Percentiles rank a stretch among this genome's conserved stretches.
Conservation (phyloP, 306 rosid species). For the Dicorynia guianensis region DNA sequence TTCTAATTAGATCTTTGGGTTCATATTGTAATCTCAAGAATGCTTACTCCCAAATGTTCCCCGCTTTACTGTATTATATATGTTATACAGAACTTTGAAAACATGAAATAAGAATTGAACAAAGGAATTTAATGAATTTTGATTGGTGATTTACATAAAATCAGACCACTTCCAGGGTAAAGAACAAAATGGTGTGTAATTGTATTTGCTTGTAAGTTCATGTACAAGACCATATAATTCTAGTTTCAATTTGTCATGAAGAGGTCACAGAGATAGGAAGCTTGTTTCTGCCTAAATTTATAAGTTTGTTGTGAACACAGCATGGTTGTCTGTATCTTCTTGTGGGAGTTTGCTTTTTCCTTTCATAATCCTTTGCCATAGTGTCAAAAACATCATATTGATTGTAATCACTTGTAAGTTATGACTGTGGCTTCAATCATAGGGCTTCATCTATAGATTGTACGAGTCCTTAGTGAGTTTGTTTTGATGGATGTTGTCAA, state of each 20-base stretch:
- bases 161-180: neutral
- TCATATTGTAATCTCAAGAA: too few relatives aligned
- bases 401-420: neutral
- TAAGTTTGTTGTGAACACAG: neutral
- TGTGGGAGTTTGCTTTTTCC: neutral
- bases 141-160: neutral
- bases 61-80: too few relatives aligned
- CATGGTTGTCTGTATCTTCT: neutral
- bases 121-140: constrained; percentile 6
- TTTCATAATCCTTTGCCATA: neutral
- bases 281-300: neutral
- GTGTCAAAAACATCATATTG: neutral
- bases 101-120: neutral
- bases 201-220: neutral
- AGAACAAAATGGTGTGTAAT: neutral
- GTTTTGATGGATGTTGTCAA: constrained; percentile 4
- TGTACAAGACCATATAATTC: neutral
- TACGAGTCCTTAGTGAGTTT: neutral
- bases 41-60: too few relatives aligned
- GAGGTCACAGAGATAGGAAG: neutral
- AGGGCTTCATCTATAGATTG: neutral
- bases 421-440: neutral
- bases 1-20: too few relatives aligned
- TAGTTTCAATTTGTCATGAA: neutral
- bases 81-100: too few relatives aligned